A percentile compares a stretch with the other conserved stretches of the same genome.
Conservation (phyloP, 2,329 filamentous ascomycete species). For the Geosmithia morbida region DNA sequence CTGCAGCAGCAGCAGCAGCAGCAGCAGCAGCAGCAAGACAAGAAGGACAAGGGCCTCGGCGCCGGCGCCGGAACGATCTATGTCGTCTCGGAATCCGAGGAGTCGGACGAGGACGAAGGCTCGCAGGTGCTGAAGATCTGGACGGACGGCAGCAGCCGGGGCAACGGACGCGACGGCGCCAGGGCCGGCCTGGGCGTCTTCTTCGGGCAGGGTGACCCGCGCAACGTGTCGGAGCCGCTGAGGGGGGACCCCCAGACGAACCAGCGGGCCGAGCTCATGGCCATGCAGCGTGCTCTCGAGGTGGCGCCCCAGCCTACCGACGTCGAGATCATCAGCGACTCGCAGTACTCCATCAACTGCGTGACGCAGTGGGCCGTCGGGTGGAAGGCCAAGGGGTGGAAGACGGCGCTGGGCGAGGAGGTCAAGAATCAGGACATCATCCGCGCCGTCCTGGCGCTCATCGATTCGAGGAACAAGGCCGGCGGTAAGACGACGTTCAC, state of each 20-base stretch:
- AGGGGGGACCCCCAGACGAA: constrained; percentile 71
- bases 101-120: constrained; percentile 8
- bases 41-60: no score
- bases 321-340: constrained; percentile 76
- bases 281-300: constrained; percentile 71
- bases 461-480: constrained; percentile 50
- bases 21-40: constrained; percentile 1
- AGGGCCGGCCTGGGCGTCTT: constrained; percentile 48
- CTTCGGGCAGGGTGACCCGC: constrained; percentile 40
- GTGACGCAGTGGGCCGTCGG: constrained; percentile 67
- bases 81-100: constrained; percentile 4
- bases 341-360: constrained; percentile 81
- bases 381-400: constrained; percentile 69
- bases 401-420: constrained; percentile 49
- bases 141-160: constrained; percentile 47
- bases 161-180: constrained; percentile 42
- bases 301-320: constrained; percentile 52
- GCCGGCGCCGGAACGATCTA: background rate
- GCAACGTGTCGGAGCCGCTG: constrained; percentile 63
- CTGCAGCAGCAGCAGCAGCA: background rate
- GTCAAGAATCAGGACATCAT: constrained; percentile 86
- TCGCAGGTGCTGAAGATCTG: constrained; percentile 26
- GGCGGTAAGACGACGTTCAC: constrained; percentile 55
- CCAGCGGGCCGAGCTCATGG: constrained; percentile 88
- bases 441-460: constrained; percentile 52